Base-by-base conservation (phyloP, 139 green algal species). In the Volvox africanus region DNA sequence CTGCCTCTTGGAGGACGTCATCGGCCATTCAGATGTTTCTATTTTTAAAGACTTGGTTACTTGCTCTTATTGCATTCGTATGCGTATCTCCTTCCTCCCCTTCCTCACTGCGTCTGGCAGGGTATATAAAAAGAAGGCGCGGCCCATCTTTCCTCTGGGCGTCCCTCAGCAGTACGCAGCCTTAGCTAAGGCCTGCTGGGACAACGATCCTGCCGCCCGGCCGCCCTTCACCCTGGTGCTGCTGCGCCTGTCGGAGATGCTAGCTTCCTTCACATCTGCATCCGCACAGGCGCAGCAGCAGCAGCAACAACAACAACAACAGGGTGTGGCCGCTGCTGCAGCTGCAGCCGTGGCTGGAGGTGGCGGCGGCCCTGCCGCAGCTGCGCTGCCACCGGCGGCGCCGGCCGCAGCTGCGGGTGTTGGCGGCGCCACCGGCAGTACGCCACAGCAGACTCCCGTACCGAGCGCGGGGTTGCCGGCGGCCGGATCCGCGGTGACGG, bases 111-210 rank as follows among this genome's bases (percentile, higher is more conserved):
- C 32, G 16, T 32, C 32, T 5, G 44, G 44, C 73, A 90, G 93
- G 33, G 93, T 95, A 35, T 95, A 95, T 88, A 95, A 95, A 91
- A 95, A 95, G 89, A 95, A 94, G 89, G 93, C 89, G 11, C 92
- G 93, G 76, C 93, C 93, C 37, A 93, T 93, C 80, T 95, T 95
- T 87, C 93, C 94, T 0, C 77, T 93, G 73, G 94, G 93, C 22
- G 94, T 95, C 86, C 94, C 94, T 37, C 88, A 91, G 12, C 83
- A 93, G 61, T 95, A 95, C 76, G 93, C 93, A 14, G n/a, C 89
- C 22, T 92, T 96, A 77, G 94, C 92, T n/a, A 92, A 92, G 76
- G 80, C 75, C 12, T 95, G 92, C 91, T 96, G 94, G 93, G 94
- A 95, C 79, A 94, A 93, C 30, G 93, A 95, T 82, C 93, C 93